phyloP scores from a whole-genome alignment of 2,329 filamentous ascomycete species.

The Talaromyces sp. region DNA sequence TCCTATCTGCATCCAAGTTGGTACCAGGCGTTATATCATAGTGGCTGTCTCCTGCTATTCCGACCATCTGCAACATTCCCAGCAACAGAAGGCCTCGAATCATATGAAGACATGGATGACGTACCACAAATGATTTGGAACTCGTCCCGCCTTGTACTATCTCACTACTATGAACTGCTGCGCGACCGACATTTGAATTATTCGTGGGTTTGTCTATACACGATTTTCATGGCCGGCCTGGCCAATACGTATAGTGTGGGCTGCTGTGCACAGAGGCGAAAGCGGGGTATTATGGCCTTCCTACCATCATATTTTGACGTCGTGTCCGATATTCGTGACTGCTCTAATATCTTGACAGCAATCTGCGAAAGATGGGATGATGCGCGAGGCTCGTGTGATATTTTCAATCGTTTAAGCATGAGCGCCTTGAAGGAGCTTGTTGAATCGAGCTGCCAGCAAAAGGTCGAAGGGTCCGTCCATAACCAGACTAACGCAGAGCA shows the following conservation, averaged over 20 bases:
- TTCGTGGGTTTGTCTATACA: constrained; percentile 16
- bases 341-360: constrained; percentile 16
- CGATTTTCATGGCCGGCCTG: constrained; percentile 17
- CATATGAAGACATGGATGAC: constrained; percentile 1
- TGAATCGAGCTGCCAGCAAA: not conserved
- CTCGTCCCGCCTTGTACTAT: constrained; percentile 2
- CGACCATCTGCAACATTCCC: constrained; percentile 8
- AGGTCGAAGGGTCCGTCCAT: not conserved
- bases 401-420: constrained; percentile 11
- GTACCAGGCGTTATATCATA: constrained; percentile 8
- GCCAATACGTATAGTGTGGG: constrained; percentile 15
- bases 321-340: constrained; percentile 13
- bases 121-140: constrained; percentile 8
- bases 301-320: constrained; percentile 11
- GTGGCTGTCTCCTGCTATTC: constrained; percentile 4
- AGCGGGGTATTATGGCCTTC: not conserved
- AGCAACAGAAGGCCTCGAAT: not conserved
- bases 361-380: constrained; percentile 17
- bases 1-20: constrained; percentile 5
- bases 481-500: not conserved
- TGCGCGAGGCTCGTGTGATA: constrained; percentile 10
- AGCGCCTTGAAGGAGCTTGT: constrained; percentile 8
- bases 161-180: constrained; percentile 11
- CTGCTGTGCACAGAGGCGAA: constrained; percentile 8
- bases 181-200: constrained; percentile 14